Evolutionary conservation across 1,284 basidiomycete genomes (phyloP).

Genomic region (Leccinum angustisporum): DNA sequence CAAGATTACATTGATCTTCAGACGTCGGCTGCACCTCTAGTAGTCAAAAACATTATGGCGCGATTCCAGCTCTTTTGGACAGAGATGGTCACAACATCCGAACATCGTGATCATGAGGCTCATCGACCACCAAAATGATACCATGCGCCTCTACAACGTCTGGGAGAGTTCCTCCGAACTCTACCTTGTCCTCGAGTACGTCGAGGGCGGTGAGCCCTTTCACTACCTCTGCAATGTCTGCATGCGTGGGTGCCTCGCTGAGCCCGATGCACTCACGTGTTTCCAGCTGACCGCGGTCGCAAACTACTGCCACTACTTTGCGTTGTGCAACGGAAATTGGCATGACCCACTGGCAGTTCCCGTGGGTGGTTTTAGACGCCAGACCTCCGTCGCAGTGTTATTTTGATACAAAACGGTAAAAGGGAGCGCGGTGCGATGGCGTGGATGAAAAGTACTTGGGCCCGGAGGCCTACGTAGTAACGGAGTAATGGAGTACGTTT

Average conservation of each 20-base stretch:
- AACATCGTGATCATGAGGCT: conserved; percentile 88
- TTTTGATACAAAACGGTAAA: too few species aligned
- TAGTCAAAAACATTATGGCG: too few species aligned
- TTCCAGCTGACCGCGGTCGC: conserved; percentile 57
- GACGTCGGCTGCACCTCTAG: too few species aligned
- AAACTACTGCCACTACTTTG: conserved; percentile 95
- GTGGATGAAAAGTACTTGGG: too few species aligned
- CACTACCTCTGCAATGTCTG: conserved; percentile 93
- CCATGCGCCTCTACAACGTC: conserved; percentile 93
- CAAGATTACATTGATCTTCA: too few species aligned
- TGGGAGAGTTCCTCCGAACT: conserved; percentile 94
- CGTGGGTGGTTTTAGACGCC: conserved; percentile 31
- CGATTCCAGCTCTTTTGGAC: too few species aligned
- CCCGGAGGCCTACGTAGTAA: too few species aligned
- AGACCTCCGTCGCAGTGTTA: too few species aligned
- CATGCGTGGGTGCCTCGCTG: conserved; percentile 19
- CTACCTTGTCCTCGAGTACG: conserved; percentile 95
- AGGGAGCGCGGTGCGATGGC: conserved; percentile 54
- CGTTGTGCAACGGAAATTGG: conserved; percentile 58
- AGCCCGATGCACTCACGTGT: too few species aligned
- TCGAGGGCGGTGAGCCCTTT: conserved; percentile 96
- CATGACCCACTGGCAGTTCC: too few species aligned
- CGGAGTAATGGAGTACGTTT: too few species aligned
- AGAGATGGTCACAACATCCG: too few species aligned
- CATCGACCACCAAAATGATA: conserved; percentile 95